A percentile compares a stretch with the other conserved stretches of the same genome.
These are phyloP conservation scores for Annona squamosa DNA, from an alignment of 164 flowering plant genomes.

Conservation along the genomic window DNA sequence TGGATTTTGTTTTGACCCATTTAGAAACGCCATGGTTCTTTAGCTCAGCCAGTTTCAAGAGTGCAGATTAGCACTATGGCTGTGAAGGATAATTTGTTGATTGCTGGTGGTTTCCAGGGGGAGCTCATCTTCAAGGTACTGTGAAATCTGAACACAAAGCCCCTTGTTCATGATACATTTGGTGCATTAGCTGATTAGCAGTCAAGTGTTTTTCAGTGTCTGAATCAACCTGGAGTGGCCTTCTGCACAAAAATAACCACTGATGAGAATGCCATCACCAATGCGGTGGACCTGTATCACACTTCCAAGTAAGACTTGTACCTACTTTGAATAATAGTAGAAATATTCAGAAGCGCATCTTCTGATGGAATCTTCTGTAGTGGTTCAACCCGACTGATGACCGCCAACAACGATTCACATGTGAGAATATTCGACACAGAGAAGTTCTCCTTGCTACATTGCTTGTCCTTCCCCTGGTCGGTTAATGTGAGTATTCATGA, in stretches of 20 bases:
- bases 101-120: slow-evolving; percentile 94
- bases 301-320: slow-evolving; percentile 35
- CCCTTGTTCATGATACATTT: background rate
- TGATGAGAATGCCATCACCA: slow-evolving; percentile 86
- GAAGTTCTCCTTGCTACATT: slow-evolving; percentile 39
- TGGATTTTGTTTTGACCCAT: background rate
- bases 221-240: slow-evolving; percentile 61
- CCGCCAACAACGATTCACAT: slow-evolving; percentile 79
- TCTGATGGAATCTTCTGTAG: slow-evolving; percentile 30
- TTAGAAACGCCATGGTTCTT: slow-evolving; percentile 47
- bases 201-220: slow-evolving; percentile 29
- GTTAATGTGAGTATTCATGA: slow-evolving; percentile 56
- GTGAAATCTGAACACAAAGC: background rate
- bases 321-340: background rate
- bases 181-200: background rate
- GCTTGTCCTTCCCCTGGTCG: slow-evolving; percentile 66
- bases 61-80: slow-evolving; percentile 88
- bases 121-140: slow-evolving; percentile 93
- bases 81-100: slow-evolving; percentile 67
- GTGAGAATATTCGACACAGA: slow-evolving; percentile 64
- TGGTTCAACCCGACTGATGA: slow-evolving; percentile 52
- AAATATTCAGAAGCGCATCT: background rate
- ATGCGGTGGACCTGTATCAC: slow-evolving; percentile 59
- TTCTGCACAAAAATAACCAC: slow-evolving; percentile 61
- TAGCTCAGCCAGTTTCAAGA: slow-evolving; percentile 55